Conservation (phyloP, 495 filamentous ascomycete species). For the Penicillium robsamsonii region DNA sequence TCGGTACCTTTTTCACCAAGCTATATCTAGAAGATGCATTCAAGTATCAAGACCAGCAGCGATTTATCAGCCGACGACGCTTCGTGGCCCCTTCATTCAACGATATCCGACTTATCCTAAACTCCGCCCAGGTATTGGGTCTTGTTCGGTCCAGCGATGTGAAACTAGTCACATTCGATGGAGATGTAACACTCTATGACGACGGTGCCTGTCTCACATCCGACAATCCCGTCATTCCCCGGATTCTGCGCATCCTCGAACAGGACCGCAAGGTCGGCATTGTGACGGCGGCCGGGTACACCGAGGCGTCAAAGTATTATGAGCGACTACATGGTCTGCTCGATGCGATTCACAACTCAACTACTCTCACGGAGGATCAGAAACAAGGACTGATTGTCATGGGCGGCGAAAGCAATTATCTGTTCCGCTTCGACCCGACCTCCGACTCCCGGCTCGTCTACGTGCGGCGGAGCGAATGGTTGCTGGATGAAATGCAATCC, state of each 20-base stretch:
- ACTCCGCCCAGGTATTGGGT: constrained; percentile 90
- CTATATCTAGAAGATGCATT: constrained; percentile 86
- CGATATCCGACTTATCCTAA: constrained; percentile 87
- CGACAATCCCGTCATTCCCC: constrained; percentile 72
- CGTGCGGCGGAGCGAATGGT: constrained; percentile 71
- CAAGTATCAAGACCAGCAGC: constrained; percentile 77
- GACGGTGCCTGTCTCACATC: constrained; percentile 77
- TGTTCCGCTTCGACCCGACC: constrained; percentile 65
- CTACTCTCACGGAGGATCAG: constrained; percentile 56
- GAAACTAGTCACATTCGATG: constrained; percentile 91
- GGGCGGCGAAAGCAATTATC: constrained; percentile 87
- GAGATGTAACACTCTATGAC: constrained; percentile 95
- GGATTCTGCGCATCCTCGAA: constrained; percentile 65
- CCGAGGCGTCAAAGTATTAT: constrained; percentile 79
- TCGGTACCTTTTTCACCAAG: constrained; percentile 89
- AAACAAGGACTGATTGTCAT: constrained; percentile 81
- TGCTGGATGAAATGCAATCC: constrained; percentile 79
- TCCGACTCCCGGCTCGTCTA: constrained; percentile 44
- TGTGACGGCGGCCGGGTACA: constrained; percentile 95
- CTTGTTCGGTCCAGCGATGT: constrained; percentile 61
- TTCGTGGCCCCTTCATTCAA: constrained; percentile 98
- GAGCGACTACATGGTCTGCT: constrained; percentile 80
- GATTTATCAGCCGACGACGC: constrained; percentile 84
- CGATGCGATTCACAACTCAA: constrained; percentile 68
- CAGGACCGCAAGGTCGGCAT: constrained; percentile 78